These are phyloP conservation scores for Solanum rostratum DNA, from an alignment of 257 asterid species.

Conservation along the genomic window DNA sequence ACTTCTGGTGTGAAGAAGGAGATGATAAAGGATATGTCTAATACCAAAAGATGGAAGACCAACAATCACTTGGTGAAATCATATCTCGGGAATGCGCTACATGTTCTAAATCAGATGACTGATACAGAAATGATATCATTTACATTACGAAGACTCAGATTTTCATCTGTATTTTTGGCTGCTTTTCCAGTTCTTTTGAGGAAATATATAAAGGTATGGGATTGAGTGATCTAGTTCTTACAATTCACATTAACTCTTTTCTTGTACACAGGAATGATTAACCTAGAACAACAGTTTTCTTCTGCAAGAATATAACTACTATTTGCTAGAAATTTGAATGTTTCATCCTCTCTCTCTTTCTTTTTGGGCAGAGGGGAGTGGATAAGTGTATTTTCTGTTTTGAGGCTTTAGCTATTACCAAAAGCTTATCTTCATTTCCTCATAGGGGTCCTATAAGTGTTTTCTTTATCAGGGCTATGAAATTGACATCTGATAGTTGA, in stretches of 20 bases:
- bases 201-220: slow-evolving; percentile 74
- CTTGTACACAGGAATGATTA: neutral
- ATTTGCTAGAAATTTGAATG: neutral
- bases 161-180: slow-evolving; percentile 63
- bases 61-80: slow-evolving; percentile 76
- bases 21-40: slow-evolving; percentile 43
- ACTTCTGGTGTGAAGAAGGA: slow-evolving; percentile 63
- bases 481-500: neutral
- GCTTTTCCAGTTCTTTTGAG: slow-evolving; percentile 81
- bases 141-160: slow-evolving; percentile 54
- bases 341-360: neutral
- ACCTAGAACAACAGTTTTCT: neutral
- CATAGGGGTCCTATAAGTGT: neutral
- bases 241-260: neutral
- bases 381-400: neutral
- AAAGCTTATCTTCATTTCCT: neutral
- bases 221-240: neutral
- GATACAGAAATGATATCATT: slow-evolving; percentile 83
- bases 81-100: slow-evolving; percentile 89
- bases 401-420: neutral
- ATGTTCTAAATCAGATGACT: slow-evolving; percentile 85
- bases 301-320: neutral
- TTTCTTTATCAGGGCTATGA: neutral
- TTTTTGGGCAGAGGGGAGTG: neutral
- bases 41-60: slow-evolving; percentile 67